Evolutionary conservation across 257 asterid species (phyloP), one percentile per base, ranked within the genome.

Genomic region (Forsythia viridissima): DNA sequence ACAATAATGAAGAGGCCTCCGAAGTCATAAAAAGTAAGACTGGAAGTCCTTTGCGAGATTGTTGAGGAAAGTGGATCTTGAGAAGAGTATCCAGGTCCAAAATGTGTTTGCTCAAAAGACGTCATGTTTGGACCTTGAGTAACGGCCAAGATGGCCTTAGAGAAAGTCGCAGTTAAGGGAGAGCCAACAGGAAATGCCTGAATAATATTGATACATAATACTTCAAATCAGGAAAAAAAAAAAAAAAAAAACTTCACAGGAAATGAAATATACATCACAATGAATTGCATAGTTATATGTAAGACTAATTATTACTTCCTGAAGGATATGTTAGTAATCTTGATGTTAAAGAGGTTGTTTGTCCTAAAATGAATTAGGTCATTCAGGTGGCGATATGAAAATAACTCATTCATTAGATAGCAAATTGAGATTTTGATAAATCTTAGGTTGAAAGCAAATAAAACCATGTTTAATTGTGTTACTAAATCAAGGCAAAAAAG

Each of bases 151-250:
- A 88, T 86, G 70, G 90, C 90, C 82, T 81, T 88, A 13, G 93
- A 90, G 57, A 88, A 86, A 75, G 74, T 76, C 8, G 76, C 40
- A 10, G 80, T 89, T 41, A 89, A 83, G 16, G 84, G 86, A 73
- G 93, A 89, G n/a, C 80, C 90, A 34, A 74, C 13, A 0, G 90
- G 88, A 51, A 86, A 85, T 30, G 85, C 93, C 91, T 89, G 82
- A 15, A 77, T 68, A 15, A 77, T 68, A 39, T 16, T 24, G 7
- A 63, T 21, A 4, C 70, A 61, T 24, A 61, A 21, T 8, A 57
- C 7, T n/a, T n/a, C 24, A 57, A 57, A n/a, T 57, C 30, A 38
- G 9, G 21, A 37, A 30, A 0, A 30, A 30, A 61, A 68, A 38
- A 48, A 37, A 30, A 0, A 30, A 30, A 61, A 68, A 38, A 48